Evolutionary conservation across 305 asterid species (phyloP).

Genomic region (Solanum hybrid): DNA sequence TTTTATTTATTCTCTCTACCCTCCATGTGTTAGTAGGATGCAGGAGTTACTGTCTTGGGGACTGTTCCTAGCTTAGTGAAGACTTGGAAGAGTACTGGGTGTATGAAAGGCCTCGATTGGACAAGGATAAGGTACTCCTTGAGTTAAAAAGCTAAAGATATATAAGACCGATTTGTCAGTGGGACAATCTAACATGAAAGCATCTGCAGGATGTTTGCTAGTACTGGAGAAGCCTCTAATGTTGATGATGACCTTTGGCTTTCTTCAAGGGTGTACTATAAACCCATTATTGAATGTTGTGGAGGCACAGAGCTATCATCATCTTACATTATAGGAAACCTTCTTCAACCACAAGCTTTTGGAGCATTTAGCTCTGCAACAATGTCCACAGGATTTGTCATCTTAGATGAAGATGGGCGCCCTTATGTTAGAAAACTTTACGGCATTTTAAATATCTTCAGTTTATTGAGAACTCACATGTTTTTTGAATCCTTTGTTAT

Average conservation of each 20-base stretch:
- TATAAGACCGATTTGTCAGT: not conserved
- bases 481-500: not conserved
- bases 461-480: not conserved
- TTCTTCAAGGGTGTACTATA: constrained; percentile 72
- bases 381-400: constrained; percentile 67
- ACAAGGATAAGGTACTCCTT: constrained; percentile 61
- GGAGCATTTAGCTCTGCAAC: constrained; percentile 84
- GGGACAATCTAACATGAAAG: constrained; percentile 1
- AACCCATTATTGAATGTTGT: constrained; percentile 76
- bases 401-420: constrained; percentile 61
- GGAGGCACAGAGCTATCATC: constrained; percentile 99
- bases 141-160: not conserved
- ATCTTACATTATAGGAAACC: constrained; percentile 63
- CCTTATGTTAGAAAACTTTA: constrained; percentile 52
- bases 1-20: constrained; percentile 1
- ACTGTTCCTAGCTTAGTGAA: constrained; percentile 96
- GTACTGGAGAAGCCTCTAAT: constrained; percentile 93
- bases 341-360: constrained; percentile 86
- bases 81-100: constrained; percentile 77
- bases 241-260: constrained; percentile 97
- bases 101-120: constrained; percentile 89
- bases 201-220: constrained; percentile 48
- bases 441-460: not conserved
- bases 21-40: constrained; percentile 45
- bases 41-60: constrained; percentile 79